Percentiles rank a stretch among this genome's conserved stretches.
These are phyloP conservation scores for Cladosporium sp. DNA, from an alignment of 2,329 filamentous ascomycete species.

Conservation along the genomic window DNA sequence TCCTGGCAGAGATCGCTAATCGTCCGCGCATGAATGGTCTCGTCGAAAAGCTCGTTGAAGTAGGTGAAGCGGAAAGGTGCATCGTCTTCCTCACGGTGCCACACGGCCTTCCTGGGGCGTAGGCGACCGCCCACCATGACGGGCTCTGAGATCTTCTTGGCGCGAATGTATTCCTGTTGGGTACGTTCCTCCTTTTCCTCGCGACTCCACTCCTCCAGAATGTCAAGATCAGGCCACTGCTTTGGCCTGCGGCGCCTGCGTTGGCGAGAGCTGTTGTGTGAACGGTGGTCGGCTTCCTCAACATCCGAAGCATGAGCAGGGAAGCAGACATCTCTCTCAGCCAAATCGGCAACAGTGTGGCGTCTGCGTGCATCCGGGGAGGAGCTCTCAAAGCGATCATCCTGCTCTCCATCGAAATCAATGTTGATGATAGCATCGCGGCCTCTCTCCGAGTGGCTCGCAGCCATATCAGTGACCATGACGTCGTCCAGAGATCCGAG, in stretches of 20 bases:
- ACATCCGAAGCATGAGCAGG: constrained; percentile 79
- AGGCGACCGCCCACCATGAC: constrained; percentile 87
- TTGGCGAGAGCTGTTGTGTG: constrained; percentile 20
- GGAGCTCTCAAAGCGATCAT: constrained; percentile 23
- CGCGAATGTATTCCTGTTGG: constrained; percentile 68
- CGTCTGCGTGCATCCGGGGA: constrained; percentile 44
- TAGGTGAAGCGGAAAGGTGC: constrained; percentile 95
- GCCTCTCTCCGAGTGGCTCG: constrained; percentile 43
- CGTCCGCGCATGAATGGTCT: constrained; percentile 92
- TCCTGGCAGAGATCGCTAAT: constrained; percentile 91
- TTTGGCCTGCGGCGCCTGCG: constrained; percentile 60
- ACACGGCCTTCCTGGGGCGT: constrained; percentile 72
- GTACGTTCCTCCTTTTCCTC: constrained; percentile 87
- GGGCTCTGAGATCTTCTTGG: constrained; percentile 91
- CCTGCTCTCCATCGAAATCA: constrained; percentile 38
- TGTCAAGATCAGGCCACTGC: constrained; percentile 82
- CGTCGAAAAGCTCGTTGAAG: constrained; percentile 96
- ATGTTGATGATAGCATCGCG: constrained; percentile 54
- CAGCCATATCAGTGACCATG: constrained; percentile 65
- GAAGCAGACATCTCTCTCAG: constrained; percentile 89
- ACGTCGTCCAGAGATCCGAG: constrained; percentile 60
- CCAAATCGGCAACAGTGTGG: constrained; percentile 61
- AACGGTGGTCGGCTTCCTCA: constrained; percentile 37
- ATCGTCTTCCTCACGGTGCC: constrained; percentile 87
- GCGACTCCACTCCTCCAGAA: constrained; percentile 84